Evolutionary conservation across 164 flowering plant species (phyloP), one percentile per base, ranked within the genome.

Genomic region (Malania oleifera): DNA sequence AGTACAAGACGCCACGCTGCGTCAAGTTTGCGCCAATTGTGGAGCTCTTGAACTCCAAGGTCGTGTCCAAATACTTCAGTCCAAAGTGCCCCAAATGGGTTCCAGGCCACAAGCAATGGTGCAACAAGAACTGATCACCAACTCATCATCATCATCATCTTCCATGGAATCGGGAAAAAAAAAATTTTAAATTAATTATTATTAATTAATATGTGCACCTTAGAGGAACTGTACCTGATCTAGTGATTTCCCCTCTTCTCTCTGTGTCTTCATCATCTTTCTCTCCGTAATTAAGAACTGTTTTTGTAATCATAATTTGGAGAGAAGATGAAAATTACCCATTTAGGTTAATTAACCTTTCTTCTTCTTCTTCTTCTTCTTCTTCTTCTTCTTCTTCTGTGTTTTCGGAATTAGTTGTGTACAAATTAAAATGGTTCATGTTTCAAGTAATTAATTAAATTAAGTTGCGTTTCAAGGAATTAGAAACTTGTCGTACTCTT

Each of bases 1-100:
- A 93, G 81, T 93, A 93, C 71, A 93, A 93, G 73, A 81, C 98
- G 0, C 98, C 98, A 1, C 54, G 97, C 19, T 93, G 98, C 49
- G 97, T 93, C 52, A 90, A 87, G 51, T 93, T 75, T 65, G 86
- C 72, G 19, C 97, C 97, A 34, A 82, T 93, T 54, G 73, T 93
- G 9, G 89, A 93, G 82, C 82, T 93, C 5, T 54, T 93, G 67
- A 82, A 86, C 70, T 82, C 91, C 0, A 81, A 82, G 77, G 89
- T 77, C 19, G 70, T 74, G 29, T 60, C 77, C 0, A 73, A 51
- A 37, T 86, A 78, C 59, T 83, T 79, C 57, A 93, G 97, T 55
- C 95, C 99, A 2, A 93, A 83, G 65, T 88, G 95, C 73, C 99
- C 97, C 0, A 89, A 86, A 70, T 93, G 90, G 91, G 72, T 63